These are phyloP conservation scores for Rhizopus arrhizus DNA, from an alignment of 371 early-diverging fungal genomes.

Conservation along the genomic window DNA sequence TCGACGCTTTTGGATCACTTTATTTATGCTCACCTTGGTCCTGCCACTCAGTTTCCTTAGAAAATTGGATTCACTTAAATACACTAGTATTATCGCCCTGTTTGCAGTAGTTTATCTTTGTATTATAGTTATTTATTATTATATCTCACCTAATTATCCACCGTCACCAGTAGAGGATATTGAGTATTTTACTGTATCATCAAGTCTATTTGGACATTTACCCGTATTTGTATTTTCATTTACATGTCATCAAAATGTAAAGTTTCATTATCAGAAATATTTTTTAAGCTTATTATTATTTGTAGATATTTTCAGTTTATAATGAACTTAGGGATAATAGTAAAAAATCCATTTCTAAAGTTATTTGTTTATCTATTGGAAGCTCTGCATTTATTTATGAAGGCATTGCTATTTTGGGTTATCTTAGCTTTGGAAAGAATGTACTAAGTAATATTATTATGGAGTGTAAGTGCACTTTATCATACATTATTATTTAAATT, in stretches of 20 bases:
- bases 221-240: conserved; percentile 99
- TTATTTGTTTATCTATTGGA: conserved; percentile 77
- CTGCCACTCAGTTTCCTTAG: conserved; percentile 83
- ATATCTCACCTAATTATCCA: conserved; percentile 53
- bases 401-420: conserved; percentile 89
- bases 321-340: conserved; percentile 90
- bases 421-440: conserved; percentile 90
- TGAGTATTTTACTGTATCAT: conserved; percentile 53
- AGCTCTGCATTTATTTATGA: conserved; percentile 86
- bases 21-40: conserved; percentile 68
- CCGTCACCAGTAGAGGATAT: conserved; percentile 44
- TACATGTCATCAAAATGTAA: conserved; percentile 80
- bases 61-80: conserved; percentile 91
- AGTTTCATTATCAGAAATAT: conserved; percentile 11
- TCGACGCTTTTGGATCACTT: conserved; percentile 86
- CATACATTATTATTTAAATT: neutral
- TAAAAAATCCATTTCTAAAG: conserved; percentile 60
- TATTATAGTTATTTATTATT: conserved; percentile 81
- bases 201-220: conserved; percentile 78
- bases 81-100: conserved; percentile 92
- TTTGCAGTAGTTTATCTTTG: conserved; percentile 90
- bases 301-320: conserved; percentile 85
- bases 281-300: neutral
- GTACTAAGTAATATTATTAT: conserved; percentile 90
- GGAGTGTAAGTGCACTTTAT: conserved; percentile 63